Conservation (phyloP, 768 basidiomycete species). For the Lactarius psammicola region DNA sequence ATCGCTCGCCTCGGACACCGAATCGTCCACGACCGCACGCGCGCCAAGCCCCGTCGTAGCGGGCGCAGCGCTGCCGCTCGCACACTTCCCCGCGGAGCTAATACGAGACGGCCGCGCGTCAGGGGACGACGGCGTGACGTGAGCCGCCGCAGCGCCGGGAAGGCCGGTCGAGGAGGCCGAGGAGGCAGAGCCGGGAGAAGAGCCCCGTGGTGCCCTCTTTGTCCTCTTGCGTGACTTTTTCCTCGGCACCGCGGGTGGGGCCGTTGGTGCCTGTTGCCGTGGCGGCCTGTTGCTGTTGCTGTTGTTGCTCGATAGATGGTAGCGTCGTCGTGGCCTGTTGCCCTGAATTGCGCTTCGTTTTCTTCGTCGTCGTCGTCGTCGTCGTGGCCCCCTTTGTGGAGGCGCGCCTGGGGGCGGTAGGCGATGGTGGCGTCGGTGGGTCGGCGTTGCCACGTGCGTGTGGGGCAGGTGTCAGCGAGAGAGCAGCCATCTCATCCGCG, state of each 20-base stretch:
- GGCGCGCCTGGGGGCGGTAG: neutral
- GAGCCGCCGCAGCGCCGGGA: neutral
- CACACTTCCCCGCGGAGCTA: neutral
- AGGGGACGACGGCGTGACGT: neutral
- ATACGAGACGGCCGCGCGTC: neutral
- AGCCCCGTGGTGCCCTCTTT: neutral
- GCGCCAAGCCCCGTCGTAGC: conserved; percentile 35
- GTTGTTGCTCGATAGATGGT: conserved; percentile 1
- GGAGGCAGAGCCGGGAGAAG: neutral
- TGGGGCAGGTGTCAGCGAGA: conserved; percentile 7
- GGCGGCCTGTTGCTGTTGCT: neutral
- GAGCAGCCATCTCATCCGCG: conserved; percentile 2
- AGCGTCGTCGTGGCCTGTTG: conserved; percentile 6
- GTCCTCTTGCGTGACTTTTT: neutral
- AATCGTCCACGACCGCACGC: conserved; percentile 51
- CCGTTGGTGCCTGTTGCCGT: conserved; percentile 10
- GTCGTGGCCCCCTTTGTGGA: neutral
- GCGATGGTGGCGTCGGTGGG: neutral
- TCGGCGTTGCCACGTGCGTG: neutral
- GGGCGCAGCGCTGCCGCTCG: neutral
- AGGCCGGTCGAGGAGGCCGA: neutral
- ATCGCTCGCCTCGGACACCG: conserved; percentile 44
- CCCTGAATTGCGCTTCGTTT: neutral
- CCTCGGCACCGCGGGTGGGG: conserved; percentile 7
- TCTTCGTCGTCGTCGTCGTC: conserved; percentile 4